Conservation (phyloP, 805 yeast genomes). For the Middelhovenomyces tepae region DNA sequence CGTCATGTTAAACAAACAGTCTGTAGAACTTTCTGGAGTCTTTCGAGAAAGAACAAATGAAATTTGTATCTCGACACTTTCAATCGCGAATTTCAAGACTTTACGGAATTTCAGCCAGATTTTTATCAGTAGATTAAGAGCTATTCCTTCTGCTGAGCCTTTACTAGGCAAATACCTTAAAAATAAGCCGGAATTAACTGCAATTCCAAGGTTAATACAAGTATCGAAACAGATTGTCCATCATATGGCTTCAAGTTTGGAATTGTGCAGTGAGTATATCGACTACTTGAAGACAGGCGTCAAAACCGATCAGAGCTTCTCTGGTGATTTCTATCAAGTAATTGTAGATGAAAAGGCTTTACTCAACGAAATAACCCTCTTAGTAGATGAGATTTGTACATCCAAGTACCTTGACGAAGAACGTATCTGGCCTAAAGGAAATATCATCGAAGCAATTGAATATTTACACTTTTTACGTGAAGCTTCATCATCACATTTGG, state of each 20-base stretch:
- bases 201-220: neutral
- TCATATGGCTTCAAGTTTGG: slow-evolving; percentile 1
- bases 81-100: slow-evolving; percentile 25
- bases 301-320: neutral
- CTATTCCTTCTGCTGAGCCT: slow-evolving; percentile 26
- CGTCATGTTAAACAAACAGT: slow-evolving; percentile 25
- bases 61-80: slow-evolving; percentile 29
- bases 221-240: slow-evolving; percentile 7
- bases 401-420: too few species aligned
- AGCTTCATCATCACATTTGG: slow-evolving; percentile 4
- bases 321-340: neutral
- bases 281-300: slow-evolving; percentile 8
- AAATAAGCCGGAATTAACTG: neutral
- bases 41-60: slow-evolving; percentile 39
- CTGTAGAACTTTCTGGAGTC: slow-evolving; percentile 31
- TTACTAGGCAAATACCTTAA: slow-evolving; percentile 1
- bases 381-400: too few species aligned
- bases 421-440: too few species aligned
- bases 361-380: too few species aligned
- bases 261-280: slow-evolving; percentile 14
- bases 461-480: slow-evolving; percentile 6
- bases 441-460: neutral
- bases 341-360: neutral
- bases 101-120: slow-evolving; percentile 38
- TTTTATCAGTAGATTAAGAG: slow-evolving; percentile 33